Base-by-base conservation (phyloP, 306 rosid species). In the Trifolium pratense region DNA sequence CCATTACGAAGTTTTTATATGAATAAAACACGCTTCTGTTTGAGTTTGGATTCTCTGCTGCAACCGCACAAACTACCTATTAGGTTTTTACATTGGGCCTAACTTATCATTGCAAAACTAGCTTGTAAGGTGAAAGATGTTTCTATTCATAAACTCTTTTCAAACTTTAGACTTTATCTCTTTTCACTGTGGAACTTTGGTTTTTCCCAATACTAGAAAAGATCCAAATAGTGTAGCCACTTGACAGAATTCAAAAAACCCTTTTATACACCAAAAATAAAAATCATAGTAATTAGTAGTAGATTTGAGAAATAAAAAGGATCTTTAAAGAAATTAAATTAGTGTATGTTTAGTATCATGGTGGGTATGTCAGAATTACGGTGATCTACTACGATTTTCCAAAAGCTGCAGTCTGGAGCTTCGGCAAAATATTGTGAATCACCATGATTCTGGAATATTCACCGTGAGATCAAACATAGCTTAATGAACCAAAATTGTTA, bases 401-500 rank as follows among this genome's bases (percentile, higher is more conserved):
- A 29, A 29, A 29, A 29, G 32, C 32, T 4, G 4, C 5, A 29
- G 6, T 29, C 0, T 29, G 6, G 0, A 29, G 6, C 32, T 29
- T 29, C 0, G 3, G 31, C 31, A 26, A 26, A 26, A 26, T 26
- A 25, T 1, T 1, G 29, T 2, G 29, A 25, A 25, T 25, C 29
- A 25, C 29, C 29, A 25, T 25, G 3, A 3, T 26, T 26, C 0
- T 3, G 5, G 5, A 1, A 25, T 25, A 25, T 25, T 25, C 29
- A 2, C 3, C 29, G 29, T 25, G 29, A 25, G 1, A 25, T 3
- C 29, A 26, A 26, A 26, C 31, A 26, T 26, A 26, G 31, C 5
- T 26, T 29, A 26, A 31, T 6, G 21, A 11, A 2, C 60, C 6
- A 62, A 74, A 5, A 78, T 36, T 58, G 6, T 46, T 18, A 93